Evolutionary conservation across 2,329 filamentous ascomycete genomes (phyloP).

Genomic region (Neofusicoccum umdonicola): DNA sequence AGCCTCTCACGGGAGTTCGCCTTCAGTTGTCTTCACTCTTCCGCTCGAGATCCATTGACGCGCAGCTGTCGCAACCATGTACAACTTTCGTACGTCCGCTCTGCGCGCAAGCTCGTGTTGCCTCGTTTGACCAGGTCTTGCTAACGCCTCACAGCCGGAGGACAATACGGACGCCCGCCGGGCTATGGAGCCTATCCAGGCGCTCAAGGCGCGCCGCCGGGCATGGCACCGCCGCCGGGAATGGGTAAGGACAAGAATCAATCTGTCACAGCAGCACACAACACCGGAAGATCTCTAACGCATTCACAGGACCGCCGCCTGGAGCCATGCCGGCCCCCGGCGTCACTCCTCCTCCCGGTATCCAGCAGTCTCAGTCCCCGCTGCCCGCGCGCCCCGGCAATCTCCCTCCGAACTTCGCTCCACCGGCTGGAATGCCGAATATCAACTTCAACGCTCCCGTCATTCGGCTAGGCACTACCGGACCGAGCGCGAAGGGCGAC

Average conservation of each 20-base stretch:
- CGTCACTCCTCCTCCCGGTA: slow-evolving; percentile 73
- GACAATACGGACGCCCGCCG: slow-evolving; percentile 72
- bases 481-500: slow-evolving; percentile 50
- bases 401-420: slow-evolving; percentile 80
- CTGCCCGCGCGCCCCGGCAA: slow-evolving; percentile 77
- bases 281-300: background rate
- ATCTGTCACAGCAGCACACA: background rate
- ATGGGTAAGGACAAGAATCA: slow-evolving; percentile 61
- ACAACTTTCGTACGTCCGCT: slow-evolving; percentile 29
- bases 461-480: slow-evolving; percentile 82
- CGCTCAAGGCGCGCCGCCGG: slow-evolving; percentile 55
- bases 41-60: background rate
- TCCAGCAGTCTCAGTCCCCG: slow-evolving; percentile 70
- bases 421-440: slow-evolving; percentile 87
- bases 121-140: slow-evolving; percentile 4
- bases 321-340: slow-evolving; percentile 66
- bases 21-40: background rate
- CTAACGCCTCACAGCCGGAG: slow-evolving; percentile 38
- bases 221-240: slow-evolving; percentile 76
- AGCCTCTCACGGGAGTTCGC: background rate
- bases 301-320: slow-evolving; percentile 66
- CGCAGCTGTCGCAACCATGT: slow-evolving; percentile 29
- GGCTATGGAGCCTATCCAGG: slow-evolving; percentile 70
- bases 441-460: slow-evolving; percentile 98
- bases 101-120: slow-evolving; percentile 3